Base-by-base conservation (phyloP, 345 rosid genomes). In the Pugionium cornutum region DNA sequence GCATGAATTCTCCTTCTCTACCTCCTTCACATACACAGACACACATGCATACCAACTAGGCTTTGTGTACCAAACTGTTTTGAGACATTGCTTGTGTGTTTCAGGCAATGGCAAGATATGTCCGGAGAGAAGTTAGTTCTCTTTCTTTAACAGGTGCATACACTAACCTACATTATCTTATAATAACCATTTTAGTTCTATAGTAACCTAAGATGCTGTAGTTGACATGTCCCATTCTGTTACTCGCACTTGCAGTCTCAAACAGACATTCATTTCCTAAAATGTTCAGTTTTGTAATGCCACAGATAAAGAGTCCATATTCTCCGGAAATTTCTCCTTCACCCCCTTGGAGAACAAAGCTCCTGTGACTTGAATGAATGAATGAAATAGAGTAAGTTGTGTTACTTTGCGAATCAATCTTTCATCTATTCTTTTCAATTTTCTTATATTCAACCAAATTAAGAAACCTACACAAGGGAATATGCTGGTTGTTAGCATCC, bases 51-150 rank as follows among this genome's bases (percentile, higher is more conserved):
- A 46, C 51, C 40, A 32, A 18, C 32, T 36, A 66, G 46, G 9
- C 60, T 9, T 11, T 53, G 28, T 44, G 28, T 54, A 42, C 57
- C 36, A 31, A 53, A 46, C 7, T 31, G 30, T 51, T 45, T 46
- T 53, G 57, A 59, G 53, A 77, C 53, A 60, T 27, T 58, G 66
- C 30, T 48, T n/a, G 36, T 53, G 4, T 75, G 11, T 70, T 49
- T 77, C 85, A 94, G 99, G 99, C 89, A 66, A 86, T 90, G 96
- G 81, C 90, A 65, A 83, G 97, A 76, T 94, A 90, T 75, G 92
- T 85, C 58, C 86, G 83, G 44, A 83, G 86, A 51, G 99, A 94
- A 83, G 84, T 82, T 45, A 55, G 76, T 59, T 90, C 95, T 73
- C 83, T 90, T 39, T 85, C 95, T 32, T 77, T 94, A 73, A 94